Percentiles rank a stretch among this genome's conserved stretches.
phyloP scores from a whole-genome alignment of 306 rosid genomes.

The Castanea mollissima region DNA sequence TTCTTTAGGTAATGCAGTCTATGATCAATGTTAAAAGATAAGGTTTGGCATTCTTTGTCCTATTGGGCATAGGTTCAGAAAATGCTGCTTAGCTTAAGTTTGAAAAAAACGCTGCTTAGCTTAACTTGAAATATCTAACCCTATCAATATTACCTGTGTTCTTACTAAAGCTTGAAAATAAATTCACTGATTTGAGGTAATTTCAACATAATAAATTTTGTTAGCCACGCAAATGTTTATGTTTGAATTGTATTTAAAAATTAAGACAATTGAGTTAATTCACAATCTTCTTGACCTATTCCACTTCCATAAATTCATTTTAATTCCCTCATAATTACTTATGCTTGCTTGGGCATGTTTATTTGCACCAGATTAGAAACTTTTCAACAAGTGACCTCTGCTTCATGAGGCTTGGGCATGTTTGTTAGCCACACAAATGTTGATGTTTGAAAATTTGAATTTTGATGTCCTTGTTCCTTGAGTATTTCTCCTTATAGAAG shows the following conservation, averaged over 20 bases:
- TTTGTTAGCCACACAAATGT: no score
- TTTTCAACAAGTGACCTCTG: no score
- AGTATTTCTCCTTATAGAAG: conserved; percentile 6
- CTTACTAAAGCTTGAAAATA: neutral
- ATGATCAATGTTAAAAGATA: neutral
- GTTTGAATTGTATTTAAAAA: neutral
- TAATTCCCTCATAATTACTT: neutral
- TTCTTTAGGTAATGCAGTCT: neutral
- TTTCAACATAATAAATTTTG: neutral
- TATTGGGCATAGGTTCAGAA: no score
- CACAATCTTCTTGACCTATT: neutral
- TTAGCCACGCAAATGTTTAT: neutral
- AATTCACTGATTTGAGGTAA: neutral
- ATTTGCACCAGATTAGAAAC: neutral
- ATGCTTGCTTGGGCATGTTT: neutral
- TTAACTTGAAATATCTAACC: no score
- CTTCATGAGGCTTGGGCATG: no score
- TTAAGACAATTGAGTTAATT: neutral
- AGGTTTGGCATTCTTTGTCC: neutral
- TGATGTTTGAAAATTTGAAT: neutral
- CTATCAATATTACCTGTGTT: neutral
- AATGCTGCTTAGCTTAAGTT: no score
- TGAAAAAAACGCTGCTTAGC: no score
- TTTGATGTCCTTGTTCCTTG: neutral
- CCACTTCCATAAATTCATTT: neutral